Percentiles rank a stretch among this genome's conserved stretches.
Conservation (phyloP, 2,329 filamentous ascomycete species). For the Xylaria arbuscula region DNA sequence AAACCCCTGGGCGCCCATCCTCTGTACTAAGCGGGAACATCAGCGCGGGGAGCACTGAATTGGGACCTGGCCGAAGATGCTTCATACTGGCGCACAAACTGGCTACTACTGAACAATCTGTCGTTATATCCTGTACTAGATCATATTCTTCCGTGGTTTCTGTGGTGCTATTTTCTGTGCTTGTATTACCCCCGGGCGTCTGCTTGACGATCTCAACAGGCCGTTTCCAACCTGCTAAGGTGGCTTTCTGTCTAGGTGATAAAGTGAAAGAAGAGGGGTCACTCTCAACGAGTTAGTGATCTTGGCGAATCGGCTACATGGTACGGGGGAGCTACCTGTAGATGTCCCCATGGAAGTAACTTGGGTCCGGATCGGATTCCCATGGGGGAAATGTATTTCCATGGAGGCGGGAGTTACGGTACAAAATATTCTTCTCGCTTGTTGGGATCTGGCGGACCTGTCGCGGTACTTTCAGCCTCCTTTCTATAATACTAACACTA, state of each 20-base stretch:
- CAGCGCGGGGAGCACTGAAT: constrained; percentile 75
- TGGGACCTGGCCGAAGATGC: constrained; percentile 74
- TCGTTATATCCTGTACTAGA: constrained; percentile 93
- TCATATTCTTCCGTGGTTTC: constrained; percentile 70
- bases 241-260: constrained; percentile 76
- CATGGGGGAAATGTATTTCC: constrained; percentile 88
- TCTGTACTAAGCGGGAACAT: constrained; percentile 79
- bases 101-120: constrained; percentile 96
- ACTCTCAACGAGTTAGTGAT: constrained; percentile 57
- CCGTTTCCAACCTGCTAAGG: constrained; percentile 87
- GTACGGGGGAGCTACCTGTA: constrained; percentile 68
- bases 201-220: constrained; percentile 73
- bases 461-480: constrained; percentile 49
- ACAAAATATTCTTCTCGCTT: constrained; percentile 79
- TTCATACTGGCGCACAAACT: constrained; percentile 87
- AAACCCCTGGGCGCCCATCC: constrained; percentile 68
- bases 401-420: constrained; percentile 82
- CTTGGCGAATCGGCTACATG: not conserved
- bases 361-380: constrained; percentile 69
- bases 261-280: constrained; percentile 77
- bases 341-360: constrained; percentile 71
- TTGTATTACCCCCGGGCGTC: constrained; percentile 11
- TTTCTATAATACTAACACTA: constrained; percentile 42
- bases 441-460: constrained; percentile 72
- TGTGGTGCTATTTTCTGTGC: constrained; percentile 42